These are phyloP conservation scores for Rhododendron henanense DNA, from an alignment of 148 eudicot species.

Conservation along the genomic window DNA sequence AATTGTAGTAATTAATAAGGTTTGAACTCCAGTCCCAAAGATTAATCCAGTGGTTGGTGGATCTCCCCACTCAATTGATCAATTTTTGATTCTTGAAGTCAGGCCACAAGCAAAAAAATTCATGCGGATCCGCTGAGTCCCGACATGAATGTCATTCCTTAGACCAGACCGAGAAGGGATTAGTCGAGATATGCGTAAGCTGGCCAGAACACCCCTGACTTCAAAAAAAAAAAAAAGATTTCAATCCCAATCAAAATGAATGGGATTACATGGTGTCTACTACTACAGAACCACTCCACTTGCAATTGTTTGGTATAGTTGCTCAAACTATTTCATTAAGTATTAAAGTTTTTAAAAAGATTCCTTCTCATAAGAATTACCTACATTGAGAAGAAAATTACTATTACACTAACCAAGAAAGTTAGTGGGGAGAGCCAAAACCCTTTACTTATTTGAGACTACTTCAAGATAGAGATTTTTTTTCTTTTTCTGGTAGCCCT, in stretches of 20 bases:
- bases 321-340: background rate
- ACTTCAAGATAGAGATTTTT: background rate
- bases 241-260: too few relatives aligned
- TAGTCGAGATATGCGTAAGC: background rate
- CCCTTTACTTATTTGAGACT: background rate
- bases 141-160: background rate
- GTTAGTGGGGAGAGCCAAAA: background rate
- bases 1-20: too few relatives aligned
- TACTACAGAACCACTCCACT: background rate
- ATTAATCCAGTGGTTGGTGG: background rate
- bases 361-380: too few relatives aligned
- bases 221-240: too few relatives aligned
- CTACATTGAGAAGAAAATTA: background rate
- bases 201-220: too few relatives aligned
- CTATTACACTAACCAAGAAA: background rate
- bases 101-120: background rate
- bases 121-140: background rate
- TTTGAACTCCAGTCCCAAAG: background rate
- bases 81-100: background rate
- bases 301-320: background rate
- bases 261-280: too few relatives aligned
- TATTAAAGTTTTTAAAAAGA: too few relatives aligned
- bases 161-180: too few relatives aligned
- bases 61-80: background rate
- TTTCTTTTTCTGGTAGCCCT: conserved; percentile 1